Evolutionary conservation across 345 rosid species (phyloP).

Genomic region (Gossypium thurberi): DNA sequence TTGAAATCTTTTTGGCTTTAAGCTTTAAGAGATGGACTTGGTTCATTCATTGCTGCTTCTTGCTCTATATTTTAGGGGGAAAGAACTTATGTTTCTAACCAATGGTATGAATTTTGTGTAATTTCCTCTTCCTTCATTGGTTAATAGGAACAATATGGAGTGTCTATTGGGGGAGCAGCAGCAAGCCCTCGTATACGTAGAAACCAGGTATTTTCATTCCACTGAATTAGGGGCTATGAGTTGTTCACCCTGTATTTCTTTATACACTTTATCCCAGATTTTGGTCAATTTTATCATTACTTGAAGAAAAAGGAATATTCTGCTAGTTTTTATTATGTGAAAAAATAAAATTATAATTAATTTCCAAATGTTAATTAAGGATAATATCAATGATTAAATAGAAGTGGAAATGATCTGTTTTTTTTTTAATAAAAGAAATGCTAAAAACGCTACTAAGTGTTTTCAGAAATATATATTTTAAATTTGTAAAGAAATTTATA

Average conservation of each 20-base stretch:
- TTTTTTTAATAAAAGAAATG: background rate
- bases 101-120: background rate
- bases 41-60: background rate
- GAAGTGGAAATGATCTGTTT: background rate
- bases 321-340: background rate
- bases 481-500: background rate
- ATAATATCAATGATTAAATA: background rate
- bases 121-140: slow-evolving; percentile 11
- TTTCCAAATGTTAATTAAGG: background rate
- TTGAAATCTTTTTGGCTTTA: background rate
- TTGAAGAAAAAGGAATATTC: background rate
- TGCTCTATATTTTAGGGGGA: background rate
- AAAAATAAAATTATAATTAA: background rate
- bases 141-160: slow-evolving; percentile 67
- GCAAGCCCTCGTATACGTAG: slow-evolving; percentile 57
- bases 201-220: slow-evolving; percentile 50
- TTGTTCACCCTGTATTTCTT: background rate
- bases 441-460: background rate
- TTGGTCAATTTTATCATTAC: background rate
- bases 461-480: background rate
- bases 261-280: background rate
- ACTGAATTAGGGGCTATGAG: background rate
- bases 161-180: slow-evolving; percentile 38
- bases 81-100: background rate
- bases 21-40: background rate